These are phyloP conservation scores for Rhinocladiella mackenziei DNA, from an alignment of 2,329 filamentous ascomycete species.

Conservation along the genomic window DNA sequence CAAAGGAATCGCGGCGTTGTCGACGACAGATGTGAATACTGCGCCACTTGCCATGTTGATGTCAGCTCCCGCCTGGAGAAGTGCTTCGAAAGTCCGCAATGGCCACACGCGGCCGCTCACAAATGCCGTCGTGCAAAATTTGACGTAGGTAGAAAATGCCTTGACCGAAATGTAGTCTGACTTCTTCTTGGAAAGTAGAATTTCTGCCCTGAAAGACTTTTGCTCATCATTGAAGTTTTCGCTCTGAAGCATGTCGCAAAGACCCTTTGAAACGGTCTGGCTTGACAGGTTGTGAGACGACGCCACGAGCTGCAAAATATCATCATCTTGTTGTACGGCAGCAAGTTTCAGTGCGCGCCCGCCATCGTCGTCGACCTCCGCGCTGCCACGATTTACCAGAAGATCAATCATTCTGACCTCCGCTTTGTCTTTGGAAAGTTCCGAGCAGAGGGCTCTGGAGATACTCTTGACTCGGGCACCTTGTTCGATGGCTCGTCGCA, in stretches of 20 bases:
- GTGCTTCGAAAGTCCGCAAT: slow-evolving; percentile 1
- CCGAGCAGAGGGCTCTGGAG: slow-evolving; percentile 3
- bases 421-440: neutral
- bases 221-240: neutral
- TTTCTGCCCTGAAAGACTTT: slow-evolving; percentile 4
- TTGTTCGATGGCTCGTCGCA: slow-evolving; percentile 3
- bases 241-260: slow-evolving; percentile 1
- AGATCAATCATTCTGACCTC: slow-evolving; percentile 3
- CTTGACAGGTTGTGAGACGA: slow-evolving; percentile 3
- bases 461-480: slow-evolving; percentile 1
- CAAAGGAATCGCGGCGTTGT: slow-evolving; percentile 1
- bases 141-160: slow-evolving; percentile 4
- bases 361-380: slow-evolving; percentile 2
- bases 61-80: slow-evolving; percentile 1
- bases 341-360: slow-evolving; percentile 5
- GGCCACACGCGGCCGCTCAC: slow-evolving; percentile 3
- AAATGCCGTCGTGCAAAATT: slow-evolving; percentile 3
- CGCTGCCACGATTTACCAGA: slow-evolving; percentile 2
- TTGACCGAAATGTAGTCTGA: neutral
- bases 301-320: neutral
- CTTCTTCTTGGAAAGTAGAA: neutral
- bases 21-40: slow-evolving; percentile 1
- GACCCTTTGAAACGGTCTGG: slow-evolving; percentile 1
- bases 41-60: neutral
- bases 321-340: neutral